Evolutionary conservation across 352 stramenopile genomes (phyloP).

Genomic region (Phytophthora europaea): DNA sequence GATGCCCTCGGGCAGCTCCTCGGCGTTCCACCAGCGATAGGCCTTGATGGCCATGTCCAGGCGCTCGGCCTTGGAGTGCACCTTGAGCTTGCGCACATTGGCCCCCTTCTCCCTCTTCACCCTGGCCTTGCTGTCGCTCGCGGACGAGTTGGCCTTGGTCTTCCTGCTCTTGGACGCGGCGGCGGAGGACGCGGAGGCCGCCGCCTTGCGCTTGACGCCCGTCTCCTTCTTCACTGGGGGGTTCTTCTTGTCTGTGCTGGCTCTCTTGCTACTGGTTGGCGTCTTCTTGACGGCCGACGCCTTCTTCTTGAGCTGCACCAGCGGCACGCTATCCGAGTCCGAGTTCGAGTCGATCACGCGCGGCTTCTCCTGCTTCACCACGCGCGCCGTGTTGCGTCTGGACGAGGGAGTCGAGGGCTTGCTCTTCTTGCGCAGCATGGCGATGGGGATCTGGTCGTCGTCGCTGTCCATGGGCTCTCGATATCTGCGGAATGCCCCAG

Average conservation of each 20-base stretch:
- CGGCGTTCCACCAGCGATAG: constrained; percentile 99
- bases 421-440: constrained; percentile 71
- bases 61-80: constrained; percentile 94
- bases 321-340: constrained; percentile 83
- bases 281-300: constrained; percentile 61
- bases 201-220: constrained; percentile 68
- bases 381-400: constrained; percentile 14
- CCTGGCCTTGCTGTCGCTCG: constrained; percentile 43
- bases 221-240: constrained; percentile 58
- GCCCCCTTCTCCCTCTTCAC: constrained; percentile 59
- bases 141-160: constrained; percentile 35
- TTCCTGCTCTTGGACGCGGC: constrained; percentile 57
- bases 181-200: constrained; percentile 32
- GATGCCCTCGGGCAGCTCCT: constrained; percentile 94
- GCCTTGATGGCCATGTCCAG: constrained; percentile 98
- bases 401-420: constrained; percentile 29
- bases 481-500: neutral
- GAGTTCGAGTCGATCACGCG: constrained; percentile 60
- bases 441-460: constrained; percentile 81
- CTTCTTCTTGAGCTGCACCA: constrained; percentile 87
- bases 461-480: constrained; percentile 65
- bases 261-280: constrained; percentile 12
- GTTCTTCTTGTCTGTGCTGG: constrained; percentile 38
- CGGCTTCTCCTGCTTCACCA: constrained; percentile 44
- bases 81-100: constrained; percentile 92